phyloP scores from a whole-genome alignment of 2,329 filamentous ascomycete species.

The Emmonsiellopsis sp. region DNA sequence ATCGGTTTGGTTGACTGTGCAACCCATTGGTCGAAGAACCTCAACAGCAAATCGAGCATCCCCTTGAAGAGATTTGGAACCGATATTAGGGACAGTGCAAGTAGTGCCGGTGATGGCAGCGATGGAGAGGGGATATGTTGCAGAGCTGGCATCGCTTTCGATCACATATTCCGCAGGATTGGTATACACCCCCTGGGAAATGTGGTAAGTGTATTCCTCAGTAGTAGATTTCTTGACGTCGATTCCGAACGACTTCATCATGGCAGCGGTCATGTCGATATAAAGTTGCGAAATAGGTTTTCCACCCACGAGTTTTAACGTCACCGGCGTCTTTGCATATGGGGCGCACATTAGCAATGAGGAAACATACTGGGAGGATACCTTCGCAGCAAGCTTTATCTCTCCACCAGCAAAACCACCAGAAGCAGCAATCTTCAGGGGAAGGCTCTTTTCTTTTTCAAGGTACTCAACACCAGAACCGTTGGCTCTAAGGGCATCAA shows the following conservation, averaged over 20 bases:
- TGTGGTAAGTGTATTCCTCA: constrained; percentile 86
- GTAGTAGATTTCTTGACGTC: constrained; percentile 64
- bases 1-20: constrained; percentile 72
- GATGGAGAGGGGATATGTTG: constrained; percentile 88
- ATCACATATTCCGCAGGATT: constrained; percentile 83
- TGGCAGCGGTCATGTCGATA: constrained; percentile 96
- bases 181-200: constrained; percentile 72
- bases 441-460: constrained; percentile 73
- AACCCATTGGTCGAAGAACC: constrained; percentile 87
- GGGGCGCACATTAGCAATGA: constrained; percentile 94
- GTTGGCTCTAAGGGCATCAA: constrained; percentile 79
- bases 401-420: constrained; percentile 76
- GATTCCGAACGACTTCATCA: constrained; percentile 93
- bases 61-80: constrained; percentile 81
- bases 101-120: constrained; percentile 93
- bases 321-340: constrained; percentile 90
- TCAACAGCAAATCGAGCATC: constrained; percentile 91
- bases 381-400: constrained; percentile 86
- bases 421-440: constrained; percentile 71
- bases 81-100: constrained; percentile 94
- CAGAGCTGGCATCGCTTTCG: constrained; percentile 95
- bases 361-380: constrained; percentile 98
- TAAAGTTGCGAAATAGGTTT: constrained; percentile 96
- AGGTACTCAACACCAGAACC: constrained; percentile 82
- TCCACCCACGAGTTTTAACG: constrained; percentile 80